Evolutionary conservation across 2,329 filamentous ascomycete genomes (phyloP).

Genomic region (Talaromyces atroroseus): DNA sequence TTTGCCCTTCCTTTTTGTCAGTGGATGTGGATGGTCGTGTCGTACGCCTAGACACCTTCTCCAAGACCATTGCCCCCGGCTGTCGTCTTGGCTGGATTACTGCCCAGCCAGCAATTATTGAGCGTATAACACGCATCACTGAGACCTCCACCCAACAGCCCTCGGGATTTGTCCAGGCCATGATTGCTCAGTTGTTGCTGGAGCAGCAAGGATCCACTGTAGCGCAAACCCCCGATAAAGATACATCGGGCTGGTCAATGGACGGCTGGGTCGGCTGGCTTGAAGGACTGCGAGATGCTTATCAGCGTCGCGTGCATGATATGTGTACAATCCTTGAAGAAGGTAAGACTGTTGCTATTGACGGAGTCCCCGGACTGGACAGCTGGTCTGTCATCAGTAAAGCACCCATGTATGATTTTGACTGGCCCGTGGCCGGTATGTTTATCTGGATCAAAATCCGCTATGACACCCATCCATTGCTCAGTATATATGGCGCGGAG

Average conservation of each 20-base stretch:
- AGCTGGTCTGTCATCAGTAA: constrained; percentile 75
- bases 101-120: constrained; percentile 69
- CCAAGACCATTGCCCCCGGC: constrained; percentile 85
- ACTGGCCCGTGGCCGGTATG: constrained; percentile 83
- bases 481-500: constrained; percentile 47
- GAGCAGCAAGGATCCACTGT: constrained; percentile 54
- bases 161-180: constrained; percentile 80
- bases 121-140: constrained; percentile 67
- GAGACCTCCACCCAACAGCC: constrained; percentile 78
- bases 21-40: constrained; percentile 83
- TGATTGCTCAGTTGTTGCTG: constrained; percentile 72
- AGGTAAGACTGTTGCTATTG: constrained; percentile 60
- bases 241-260: constrained; percentile 65
- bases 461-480: constrained; percentile 69
- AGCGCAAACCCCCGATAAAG: constrained; percentile 39
- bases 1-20: constrained; percentile 75
- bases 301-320: constrained; percentile 74
- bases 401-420: constrained; percentile 67
- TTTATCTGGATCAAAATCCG: constrained; percentile 77
- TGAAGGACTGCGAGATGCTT: constrained; percentile 72
- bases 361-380: constrained; percentile 41
- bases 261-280: constrained; percentile 91
- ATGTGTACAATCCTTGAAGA: constrained; percentile 73
- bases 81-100: constrained; percentile 90
- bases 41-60: constrained; percentile 86